Base-by-base conservation (phyloP, 73 alveolate species). In the Paramecium biaurelia region DNA sequence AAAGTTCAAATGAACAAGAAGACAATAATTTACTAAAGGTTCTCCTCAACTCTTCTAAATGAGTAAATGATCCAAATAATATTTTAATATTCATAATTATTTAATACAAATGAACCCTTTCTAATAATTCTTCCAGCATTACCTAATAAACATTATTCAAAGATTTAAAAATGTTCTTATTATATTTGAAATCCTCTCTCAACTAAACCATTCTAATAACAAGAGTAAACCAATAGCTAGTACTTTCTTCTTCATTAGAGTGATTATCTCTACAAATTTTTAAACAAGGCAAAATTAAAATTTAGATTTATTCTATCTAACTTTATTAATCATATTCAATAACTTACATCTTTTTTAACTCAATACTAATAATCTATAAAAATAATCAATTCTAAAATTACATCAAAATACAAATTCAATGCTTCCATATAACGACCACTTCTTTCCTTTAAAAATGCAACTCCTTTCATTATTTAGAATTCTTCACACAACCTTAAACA, bases 201-300 rank as follows among this genome's bases (percentile, higher is more conserved):
- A 79, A 47, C 10, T 79, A 18, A 79, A 79, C 90, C 90, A 79
- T 79, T 47, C 90, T 15, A 6, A 43, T 38, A 23, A 79, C 90
- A 43, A 26, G 42, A 30, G 21, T 43, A 43, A 79, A 79, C 90
- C 90, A 79, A 79, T 2, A 43, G 5, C 20, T 79, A 20, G 56
- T 79, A 30, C 47, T 23, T 18, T 79, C 90, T 79, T 79, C 90
- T 43, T 79, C 90, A 30, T 79, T 45, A 4, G 42, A 47, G 12
- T 63, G 47, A 79, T 79, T 42, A 43, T 38, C 56, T 79, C 90
- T 79, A 45, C 90, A 79, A 1, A 79, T 43, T 45, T 79, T 43
- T 45, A 79, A 11, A 18, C 76, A 79, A 11, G 90, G 90, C 7
- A 30, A 41, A 18, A 79, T 47, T 42, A 35, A 23, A 0, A 72